These are phyloP conservation scores for Batkoa obscura DNA, from an alignment of 371 early-diverging fungal genomes.

Conservation along the genomic window DNA sequence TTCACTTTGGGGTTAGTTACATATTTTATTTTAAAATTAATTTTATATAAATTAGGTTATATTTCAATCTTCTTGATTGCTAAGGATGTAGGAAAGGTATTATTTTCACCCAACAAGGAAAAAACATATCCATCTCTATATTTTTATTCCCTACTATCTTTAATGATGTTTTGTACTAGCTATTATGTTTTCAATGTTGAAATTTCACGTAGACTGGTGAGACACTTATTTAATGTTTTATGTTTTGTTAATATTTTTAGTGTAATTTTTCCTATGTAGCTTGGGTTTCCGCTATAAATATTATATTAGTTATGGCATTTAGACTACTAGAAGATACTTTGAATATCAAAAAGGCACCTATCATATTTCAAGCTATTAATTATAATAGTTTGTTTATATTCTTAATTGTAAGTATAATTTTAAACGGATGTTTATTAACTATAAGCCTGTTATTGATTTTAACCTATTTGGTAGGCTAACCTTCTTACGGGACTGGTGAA, in stretches of 20 bases:
- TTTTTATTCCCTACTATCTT: slow-evolving; percentile 13
- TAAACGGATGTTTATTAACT: neutral
- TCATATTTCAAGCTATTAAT: slow-evolving; percentile 48
- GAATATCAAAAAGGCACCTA: slow-evolving; percentile 18
- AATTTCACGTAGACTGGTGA: slow-evolving; percentile 52
- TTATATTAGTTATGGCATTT: slow-evolving; percentile 26
- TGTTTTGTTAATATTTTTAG: slow-evolving; percentile 12
- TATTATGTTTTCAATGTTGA: slow-evolving; percentile 17
- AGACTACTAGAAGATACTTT: slow-evolving; percentile 25
- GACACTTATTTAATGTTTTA: neutral
- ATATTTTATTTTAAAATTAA: no score
- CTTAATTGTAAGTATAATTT: slow-evolving; percentile 31
- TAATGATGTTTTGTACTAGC: slow-evolving; percentile 17
- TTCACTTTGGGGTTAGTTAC: slow-evolving; percentile 41
- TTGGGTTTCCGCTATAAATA: slow-evolving; percentile 50
- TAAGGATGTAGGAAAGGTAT: slow-evolving; percentile 33
- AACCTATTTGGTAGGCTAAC: slow-evolving; percentile 35
- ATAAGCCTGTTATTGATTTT: neutral
- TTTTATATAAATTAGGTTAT: slow-evolving; percentile 60
- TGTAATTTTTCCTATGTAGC: slow-evolving; percentile 56
- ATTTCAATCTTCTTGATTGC: slow-evolving; percentile 56
- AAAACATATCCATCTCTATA: slow-evolving; percentile 21
- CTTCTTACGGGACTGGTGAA: slow-evolving; percentile 67
- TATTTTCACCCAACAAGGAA: slow-evolving; percentile 22
- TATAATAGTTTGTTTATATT: slow-evolving; percentile 63